A percentile compares a stretch with the other conserved stretches of the same genome.
Conservation (phyloP, 495 filamentous ascomycete genomes). For the Aspergillus ostianus region DNA sequence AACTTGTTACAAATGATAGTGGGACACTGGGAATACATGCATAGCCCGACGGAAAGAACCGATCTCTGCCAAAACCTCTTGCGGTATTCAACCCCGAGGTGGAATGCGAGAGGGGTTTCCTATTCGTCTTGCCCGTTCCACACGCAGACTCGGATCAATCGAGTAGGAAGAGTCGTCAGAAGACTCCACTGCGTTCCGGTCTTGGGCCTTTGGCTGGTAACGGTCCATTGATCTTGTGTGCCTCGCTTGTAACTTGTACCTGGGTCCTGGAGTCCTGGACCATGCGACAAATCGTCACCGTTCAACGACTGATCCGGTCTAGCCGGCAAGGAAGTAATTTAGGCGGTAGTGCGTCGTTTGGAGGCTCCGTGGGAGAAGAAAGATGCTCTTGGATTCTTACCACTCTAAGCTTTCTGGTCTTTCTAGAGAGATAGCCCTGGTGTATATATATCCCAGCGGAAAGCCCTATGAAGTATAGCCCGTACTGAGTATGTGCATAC, state of each 20-base stretch:
- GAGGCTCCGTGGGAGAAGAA: background rate
- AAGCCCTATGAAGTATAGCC: too few species aligned
- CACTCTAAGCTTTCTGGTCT: too few species aligned
- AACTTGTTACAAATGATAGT: too few species aligned
- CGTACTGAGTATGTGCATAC: too few species aligned
- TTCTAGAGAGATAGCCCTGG: too few species aligned
- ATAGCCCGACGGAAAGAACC: background rate
- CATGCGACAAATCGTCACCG: background rate
- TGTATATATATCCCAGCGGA: too few species aligned
- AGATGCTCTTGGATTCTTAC: too few species aligned
- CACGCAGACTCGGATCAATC: background rate
- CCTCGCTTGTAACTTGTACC: background rate
- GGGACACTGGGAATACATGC: too few species aligned
- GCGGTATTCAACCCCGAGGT: background rate
- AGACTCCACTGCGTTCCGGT: background rate
- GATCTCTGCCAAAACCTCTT: background rate
- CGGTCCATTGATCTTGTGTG: background rate
- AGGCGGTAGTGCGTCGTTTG: background rate
- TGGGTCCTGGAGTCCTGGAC: too few species aligned
- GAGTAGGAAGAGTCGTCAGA: background rate
- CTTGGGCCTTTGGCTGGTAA: background rate
- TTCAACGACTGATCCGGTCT: background rate
- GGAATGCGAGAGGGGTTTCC: background rate
- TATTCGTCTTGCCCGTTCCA: background rate
- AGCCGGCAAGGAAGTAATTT: background rate